Evolutionary conservation across 2,329 filamentous ascomycete genomes (phyloP).

Genomic region (Emmonsiellopsis sp.): DNA sequence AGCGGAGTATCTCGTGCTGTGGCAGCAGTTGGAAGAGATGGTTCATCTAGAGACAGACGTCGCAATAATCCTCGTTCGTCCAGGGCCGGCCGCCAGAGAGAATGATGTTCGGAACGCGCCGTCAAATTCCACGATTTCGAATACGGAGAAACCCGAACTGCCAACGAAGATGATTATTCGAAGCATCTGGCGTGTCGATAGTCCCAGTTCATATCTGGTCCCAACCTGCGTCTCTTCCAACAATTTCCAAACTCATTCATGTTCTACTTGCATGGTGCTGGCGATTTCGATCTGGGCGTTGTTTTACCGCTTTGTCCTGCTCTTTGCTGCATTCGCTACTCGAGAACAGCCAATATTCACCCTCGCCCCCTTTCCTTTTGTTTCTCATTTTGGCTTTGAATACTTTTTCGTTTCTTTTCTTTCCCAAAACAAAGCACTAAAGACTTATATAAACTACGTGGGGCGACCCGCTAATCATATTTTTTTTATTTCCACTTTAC

Average conservation of each 20-base stretch:
- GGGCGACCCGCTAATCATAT: slow-evolving; percentile 12
- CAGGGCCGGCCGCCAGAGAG: too few species aligned
- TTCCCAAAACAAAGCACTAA: slow-evolving; percentile 6
- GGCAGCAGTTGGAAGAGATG: background rate
- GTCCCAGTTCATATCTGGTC: too few species aligned
- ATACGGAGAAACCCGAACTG: too few species aligned
- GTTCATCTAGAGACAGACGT: background rate
- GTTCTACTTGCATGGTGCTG: background rate
- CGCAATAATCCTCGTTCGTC: too few species aligned
- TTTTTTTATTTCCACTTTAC: slow-evolving; percentile 3
- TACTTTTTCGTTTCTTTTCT: slow-evolving; percentile 4
- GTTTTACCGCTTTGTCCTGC: background rate
- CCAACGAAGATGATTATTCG: too few species aligned
- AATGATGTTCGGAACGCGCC: too few species aligned
- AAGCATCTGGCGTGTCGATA: too few species aligned
- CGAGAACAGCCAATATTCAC: background rate
- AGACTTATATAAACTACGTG: slow-evolving; percentile 22
- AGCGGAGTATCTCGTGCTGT: background rate
- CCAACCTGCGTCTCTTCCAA: too few species aligned
- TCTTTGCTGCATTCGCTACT: background rate
- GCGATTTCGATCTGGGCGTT: background rate
- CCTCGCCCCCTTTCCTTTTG: background rate
- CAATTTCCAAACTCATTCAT: background rate
- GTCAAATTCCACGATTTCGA: too few species aligned
- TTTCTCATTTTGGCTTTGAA: background rate